Conservation (phyloP, 352 stramenopile species). For the Peronospora farinosa region DNA sequence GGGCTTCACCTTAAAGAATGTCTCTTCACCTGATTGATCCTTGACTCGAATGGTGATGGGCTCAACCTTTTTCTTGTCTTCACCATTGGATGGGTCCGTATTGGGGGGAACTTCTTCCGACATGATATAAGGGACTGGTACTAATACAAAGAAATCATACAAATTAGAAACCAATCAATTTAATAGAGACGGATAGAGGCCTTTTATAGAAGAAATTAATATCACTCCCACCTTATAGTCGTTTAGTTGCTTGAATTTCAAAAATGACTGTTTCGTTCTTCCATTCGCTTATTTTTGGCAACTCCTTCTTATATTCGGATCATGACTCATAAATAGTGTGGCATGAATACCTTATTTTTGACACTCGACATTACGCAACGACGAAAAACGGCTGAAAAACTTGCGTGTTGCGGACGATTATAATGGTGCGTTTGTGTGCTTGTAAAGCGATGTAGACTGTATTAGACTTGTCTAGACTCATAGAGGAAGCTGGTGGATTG, state of each 20-base stretch:
- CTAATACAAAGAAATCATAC: too few species aligned
- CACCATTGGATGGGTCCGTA: conserved; percentile 36
- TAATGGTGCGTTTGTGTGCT: conserved; percentile 22
- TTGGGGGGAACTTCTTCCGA: conserved; percentile 46
- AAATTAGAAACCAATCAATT: not conserved
- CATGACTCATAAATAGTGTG: conserved; percentile 4
- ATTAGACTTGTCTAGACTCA: not conserved
- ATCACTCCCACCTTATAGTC: conserved; percentile 8
- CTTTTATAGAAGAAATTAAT: too few species aligned
- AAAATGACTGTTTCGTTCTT: conserved; percentile 24
- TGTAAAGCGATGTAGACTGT: not conserved
- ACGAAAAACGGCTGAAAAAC: conserved; percentile 3
- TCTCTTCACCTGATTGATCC: conserved; percentile 91
- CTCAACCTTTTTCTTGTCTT: conserved; percentile 85
- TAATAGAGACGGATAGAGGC: not conserved
- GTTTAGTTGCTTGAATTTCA: conserved; percentile 16
- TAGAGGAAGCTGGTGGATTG: not conserved
- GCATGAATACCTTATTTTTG: conserved; percentile 13
- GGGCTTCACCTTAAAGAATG: conserved; percentile 99
- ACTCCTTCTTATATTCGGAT: not conserved
- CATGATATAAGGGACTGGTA: conserved; percentile 26
- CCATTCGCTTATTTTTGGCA: conserved; percentile 1
- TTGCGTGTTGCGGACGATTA: conserved; percentile 6
- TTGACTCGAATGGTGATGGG: conserved; percentile 87
- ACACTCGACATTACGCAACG: conserved; percentile 12